phyloP scores from a whole-genome alignment of 2,329 filamentous ascomycete genomes.

The Aspergillus fischeri region DNA sequence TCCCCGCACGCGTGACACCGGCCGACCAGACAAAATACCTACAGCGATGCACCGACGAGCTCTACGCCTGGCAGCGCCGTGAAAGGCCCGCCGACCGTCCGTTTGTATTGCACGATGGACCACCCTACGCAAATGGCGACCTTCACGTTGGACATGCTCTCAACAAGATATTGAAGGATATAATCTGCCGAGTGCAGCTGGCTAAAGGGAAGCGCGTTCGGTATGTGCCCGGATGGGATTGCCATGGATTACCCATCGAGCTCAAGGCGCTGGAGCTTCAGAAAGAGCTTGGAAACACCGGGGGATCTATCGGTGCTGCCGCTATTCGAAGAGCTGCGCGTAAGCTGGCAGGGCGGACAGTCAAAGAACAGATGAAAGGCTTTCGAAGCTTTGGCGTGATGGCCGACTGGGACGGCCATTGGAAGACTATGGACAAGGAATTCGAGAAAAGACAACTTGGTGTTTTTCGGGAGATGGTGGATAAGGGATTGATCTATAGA shows the following conservation, averaged over 20 bases:
- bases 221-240: constrained; percentile 95
- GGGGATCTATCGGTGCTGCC: constrained; percentile 36
- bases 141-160: constrained; percentile 91
- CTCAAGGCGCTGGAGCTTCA: constrained; percentile 77
- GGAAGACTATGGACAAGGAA: constrained; percentile 59
- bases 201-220: constrained; percentile 70
- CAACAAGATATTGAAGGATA: constrained; percentile 96
- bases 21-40: constrained; percentile 57
- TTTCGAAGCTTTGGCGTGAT: constrained; percentile 60
- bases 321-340: constrained; percentile 53
- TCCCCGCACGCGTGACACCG: constrained; percentile 52
- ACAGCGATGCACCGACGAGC: constrained; percentile 73
- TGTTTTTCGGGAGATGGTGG: constrained; percentile 60
- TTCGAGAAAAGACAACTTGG: constrained; percentile 59
- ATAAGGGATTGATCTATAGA: constrained; percentile 58
- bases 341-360: constrained; percentile 52
- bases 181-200: constrained; percentile 78
- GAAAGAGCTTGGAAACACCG: constrained; percentile 31
- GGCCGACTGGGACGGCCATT: constrained; percentile 61
- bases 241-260: constrained; percentile 94
- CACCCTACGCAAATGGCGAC: constrained; percentile 90
- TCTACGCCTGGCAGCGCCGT: constrained; percentile 80
- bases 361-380: constrained; percentile 56
- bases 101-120: constrained; percentile 90
- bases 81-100: constrained; percentile 50